Base-by-base conservation (phyloP, 805 yeast genomes). In the Blastobotrys terrestris region DNA sequence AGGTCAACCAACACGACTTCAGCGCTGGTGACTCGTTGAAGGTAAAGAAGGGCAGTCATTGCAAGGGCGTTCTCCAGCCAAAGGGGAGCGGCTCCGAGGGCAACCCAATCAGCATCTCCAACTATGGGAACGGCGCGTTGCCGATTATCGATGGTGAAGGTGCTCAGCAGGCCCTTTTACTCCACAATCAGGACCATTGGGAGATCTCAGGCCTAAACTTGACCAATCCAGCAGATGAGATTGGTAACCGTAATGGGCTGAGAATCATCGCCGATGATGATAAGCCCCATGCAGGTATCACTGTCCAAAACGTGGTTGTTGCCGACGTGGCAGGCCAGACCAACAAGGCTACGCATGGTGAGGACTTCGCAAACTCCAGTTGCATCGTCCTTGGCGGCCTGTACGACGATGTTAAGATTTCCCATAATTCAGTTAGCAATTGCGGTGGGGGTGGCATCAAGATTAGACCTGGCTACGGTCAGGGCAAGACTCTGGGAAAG, bases 271-370 rank as follows among this genome's bases (percentile, higher is more conserved):
- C n/a, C 8, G 39, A 31, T n/a, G 49, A 47, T 39, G 19, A 6
- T 8, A 31, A 35, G 26, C 15, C 21, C 18, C 49, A 47, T 19
- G 22, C 39, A 19, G 49, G 49, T 14, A 15, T 35, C n/a, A 31
- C 43, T 7, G 19, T 47, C 13, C 18, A 19, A 39, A 18, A 47
- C 26, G 43, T 39, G 7, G 44, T 39, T 47, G 43, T 35, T 3
- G 15, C n/a, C 21, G 49, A 47, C 20, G 49, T 47, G 7, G 49
- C 49, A n/a, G 49, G 49, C 15, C 41, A 39, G 20, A 47, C 49
- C 14, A 18, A 47, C 22, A 47, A 47, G 44, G 31, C 42, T 15
- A 39, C 42, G 6, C 26, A 31, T n/a, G 6, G 18, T n/a, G 2
- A 42, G 6, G 31, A 39, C n/a, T 47, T 47, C 18, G 26, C 21